These are phyloP conservation scores for Pholiota conissans DNA, from an alignment of 768 basidiomycete species.

Conservation along the genomic window DNA sequence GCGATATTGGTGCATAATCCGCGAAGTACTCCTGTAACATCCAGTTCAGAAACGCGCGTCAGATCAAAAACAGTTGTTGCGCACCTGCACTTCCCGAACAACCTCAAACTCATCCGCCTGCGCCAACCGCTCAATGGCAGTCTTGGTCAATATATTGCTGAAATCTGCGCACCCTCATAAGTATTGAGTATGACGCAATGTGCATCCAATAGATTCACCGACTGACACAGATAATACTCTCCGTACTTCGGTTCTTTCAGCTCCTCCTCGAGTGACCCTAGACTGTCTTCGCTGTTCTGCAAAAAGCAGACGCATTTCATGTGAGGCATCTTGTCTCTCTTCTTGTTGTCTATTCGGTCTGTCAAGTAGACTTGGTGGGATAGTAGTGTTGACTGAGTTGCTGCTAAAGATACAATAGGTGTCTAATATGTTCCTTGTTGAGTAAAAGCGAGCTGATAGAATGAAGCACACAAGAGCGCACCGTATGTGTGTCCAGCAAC, in stretches of 20 bases:
- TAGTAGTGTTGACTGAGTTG: slow-evolving; percentile 90
- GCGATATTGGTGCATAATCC: slow-evolving; percentile 87
- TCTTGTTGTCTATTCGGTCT: slow-evolving; percentile 94
- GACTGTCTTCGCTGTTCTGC: slow-evolving; percentile 76
- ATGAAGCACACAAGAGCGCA: slow-evolving; percentile 34
- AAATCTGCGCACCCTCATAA: slow-evolving; percentile 62
- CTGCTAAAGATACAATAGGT: slow-evolving; percentile 91
- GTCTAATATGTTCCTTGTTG: slow-evolving; percentile 53
- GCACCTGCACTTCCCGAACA: slow-evolving; percentile 93
- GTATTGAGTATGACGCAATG: slow-evolving; percentile 10
- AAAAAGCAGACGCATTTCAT: slow-evolving; percentile 98
- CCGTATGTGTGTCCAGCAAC: slow-evolving; percentile 92
- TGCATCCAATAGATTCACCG: slow-evolving; percentile 54
- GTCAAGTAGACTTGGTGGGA: slow-evolving; percentile 98
- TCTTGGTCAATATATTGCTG: slow-evolving; percentile 90
- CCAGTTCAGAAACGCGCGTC: background rate
- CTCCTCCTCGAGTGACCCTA: slow-evolving; percentile 82
- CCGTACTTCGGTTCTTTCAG: slow-evolving; percentile 91
- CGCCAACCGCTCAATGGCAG: slow-evolving; percentile 88
- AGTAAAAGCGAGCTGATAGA: background rate
- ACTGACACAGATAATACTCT: slow-evolving; percentile 99
- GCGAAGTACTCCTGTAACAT: slow-evolving; percentile 88
- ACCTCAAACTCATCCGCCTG: slow-evolving; percentile 96
- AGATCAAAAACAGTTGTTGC: slow-evolving; percentile 15
- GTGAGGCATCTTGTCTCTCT: slow-evolving; percentile 89